These are phyloP conservation scores for Backusella luteola DNA, from an alignment of 192 early-diverging fungal genomes.

Conservation along the genomic window DNA sequence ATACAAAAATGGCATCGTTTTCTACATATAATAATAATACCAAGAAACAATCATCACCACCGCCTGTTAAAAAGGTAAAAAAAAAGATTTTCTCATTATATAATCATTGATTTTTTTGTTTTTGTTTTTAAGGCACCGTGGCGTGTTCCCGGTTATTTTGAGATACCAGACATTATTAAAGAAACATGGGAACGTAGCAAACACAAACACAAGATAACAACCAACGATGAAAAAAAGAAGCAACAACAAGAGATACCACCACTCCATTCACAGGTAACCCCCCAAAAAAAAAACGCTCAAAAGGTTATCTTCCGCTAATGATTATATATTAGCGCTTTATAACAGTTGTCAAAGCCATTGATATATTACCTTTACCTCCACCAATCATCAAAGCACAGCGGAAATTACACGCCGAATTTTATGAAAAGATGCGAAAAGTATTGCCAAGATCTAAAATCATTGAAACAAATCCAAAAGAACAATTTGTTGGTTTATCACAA, in stretches of 20 bases:
- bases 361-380: constrained; percentile 29
- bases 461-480: constrained; percentile 27
- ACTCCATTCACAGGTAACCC: constrained; percentile 15
- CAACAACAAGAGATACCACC: constrained; percentile 26
- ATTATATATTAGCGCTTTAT: constrained; percentile 25
- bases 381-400: constrained; percentile 17
- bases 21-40: not conserved
- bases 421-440: constrained; percentile 31
- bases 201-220: not conserved
- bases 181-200: constrained; percentile 20
- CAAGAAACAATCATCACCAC: not conserved
- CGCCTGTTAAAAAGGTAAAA: not conserved
- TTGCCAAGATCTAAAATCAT: constrained; percentile 26
- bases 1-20: not conserved
- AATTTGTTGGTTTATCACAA: constrained; percentile 27
- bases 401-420: constrained; percentile 33
- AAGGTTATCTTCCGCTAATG: not conserved
- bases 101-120: not conserved
- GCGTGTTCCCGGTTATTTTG: constrained; percentile 18
- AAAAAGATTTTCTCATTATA: not conserved
- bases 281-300: not conserved
- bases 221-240: not conserved
- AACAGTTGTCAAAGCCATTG: constrained; percentile 28
- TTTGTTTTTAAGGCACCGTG: constrained; percentile 7
- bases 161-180: constrained; percentile 41